These are phyloP conservation scores for Populus pruinosa DNA, from an alignment of 345 rosid genomes.

Conservation along the genomic window DNA sequence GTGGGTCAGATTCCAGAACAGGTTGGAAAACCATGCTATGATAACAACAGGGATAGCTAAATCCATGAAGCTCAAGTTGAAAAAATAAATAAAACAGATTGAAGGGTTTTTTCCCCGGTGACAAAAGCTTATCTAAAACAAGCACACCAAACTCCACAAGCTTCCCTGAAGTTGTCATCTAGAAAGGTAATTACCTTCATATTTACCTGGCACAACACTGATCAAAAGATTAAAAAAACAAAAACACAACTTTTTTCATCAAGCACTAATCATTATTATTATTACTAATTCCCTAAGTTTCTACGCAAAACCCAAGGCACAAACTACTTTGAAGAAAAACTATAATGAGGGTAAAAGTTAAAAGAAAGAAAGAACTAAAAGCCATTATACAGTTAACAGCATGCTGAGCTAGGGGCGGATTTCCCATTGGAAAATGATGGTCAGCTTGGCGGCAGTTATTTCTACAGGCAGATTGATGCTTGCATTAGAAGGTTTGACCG, in stretches of 20 bases:
- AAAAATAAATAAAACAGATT: no score
- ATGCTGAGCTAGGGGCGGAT: conserved; percentile 9
- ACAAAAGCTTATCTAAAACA: not conserved
- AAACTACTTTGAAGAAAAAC: conserved; percentile 9
- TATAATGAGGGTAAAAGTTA: not conserved
- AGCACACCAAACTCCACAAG: not conserved
- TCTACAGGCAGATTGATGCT: conserved; percentile 14
- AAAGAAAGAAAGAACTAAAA: not conserved
- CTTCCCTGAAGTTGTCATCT: not conserved
- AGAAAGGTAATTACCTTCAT: not conserved
- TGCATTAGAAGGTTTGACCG: conserved; percentile 11
- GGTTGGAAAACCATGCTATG: not conserved
- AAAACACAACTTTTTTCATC: not conserved
- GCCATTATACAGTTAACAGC: conserved; percentile 8
- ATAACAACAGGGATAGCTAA: not conserved
- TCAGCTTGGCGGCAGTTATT: conserved; percentile 10
- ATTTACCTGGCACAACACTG: not conserved
- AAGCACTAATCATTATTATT: not conserved
- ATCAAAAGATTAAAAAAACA: not conserved
- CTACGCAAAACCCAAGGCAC: conserved; percentile 1
- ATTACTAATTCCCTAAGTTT: not conserved
- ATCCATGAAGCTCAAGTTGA: not conserved
- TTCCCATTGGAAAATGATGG: not conserved
- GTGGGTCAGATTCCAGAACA: no score
- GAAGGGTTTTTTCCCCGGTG: not conserved